Conservation (phyloP, 2,329 filamentous ascomycete genomes). For the Colletotrichum tamarilloi region DNA sequence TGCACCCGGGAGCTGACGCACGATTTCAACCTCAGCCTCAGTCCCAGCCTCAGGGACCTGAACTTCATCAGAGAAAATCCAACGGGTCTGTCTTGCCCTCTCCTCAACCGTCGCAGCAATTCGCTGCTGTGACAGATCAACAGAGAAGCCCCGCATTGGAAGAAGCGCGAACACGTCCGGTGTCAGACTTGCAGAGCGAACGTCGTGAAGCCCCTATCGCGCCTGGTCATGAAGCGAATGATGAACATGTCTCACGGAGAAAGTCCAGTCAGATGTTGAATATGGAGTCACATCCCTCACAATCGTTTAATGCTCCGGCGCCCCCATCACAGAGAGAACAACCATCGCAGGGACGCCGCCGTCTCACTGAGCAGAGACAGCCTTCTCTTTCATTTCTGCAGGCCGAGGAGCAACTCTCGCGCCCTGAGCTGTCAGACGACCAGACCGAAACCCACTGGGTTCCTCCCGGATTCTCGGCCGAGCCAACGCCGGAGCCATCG, state of each 20-base stretch:
- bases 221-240: neutral
- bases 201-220: neutral
- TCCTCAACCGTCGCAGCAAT: conserved; percentile 2
- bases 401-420: neutral
- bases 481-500: neutral
- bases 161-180: neutral
- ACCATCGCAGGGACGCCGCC: neutral
- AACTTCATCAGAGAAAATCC: neutral
- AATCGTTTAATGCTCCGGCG: neutral
- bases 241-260: neutral
- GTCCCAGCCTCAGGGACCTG: neutral
- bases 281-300: neutral
- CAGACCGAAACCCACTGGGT: neutral
- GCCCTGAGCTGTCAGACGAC: neutral
- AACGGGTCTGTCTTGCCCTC: neutral
- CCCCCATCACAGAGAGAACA: neutral
- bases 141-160: neutral
- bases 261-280: neutral
- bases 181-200: neutral
- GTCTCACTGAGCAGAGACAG: neutral
- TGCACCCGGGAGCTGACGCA: neutral
- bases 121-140: neutral
- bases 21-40: neutral
- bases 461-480: neutral
- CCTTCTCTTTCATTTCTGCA: neutral